Evolutionary conservation across 345 rosid genomes (phyloP).

Genomic region (Euphorbia lathyris): DNA sequence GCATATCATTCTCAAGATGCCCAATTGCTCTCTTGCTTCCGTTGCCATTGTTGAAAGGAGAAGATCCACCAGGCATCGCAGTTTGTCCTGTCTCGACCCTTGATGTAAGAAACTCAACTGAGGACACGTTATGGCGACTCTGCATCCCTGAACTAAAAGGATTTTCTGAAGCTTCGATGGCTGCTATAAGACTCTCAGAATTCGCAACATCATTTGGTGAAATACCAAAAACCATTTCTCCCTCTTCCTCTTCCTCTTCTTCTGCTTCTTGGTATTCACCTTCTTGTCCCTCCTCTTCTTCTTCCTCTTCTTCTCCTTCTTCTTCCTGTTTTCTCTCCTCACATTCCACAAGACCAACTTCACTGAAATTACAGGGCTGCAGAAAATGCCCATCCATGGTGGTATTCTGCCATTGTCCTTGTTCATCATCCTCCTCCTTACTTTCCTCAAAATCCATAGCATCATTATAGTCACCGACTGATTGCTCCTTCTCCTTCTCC

Average conservation of each 20-base stretch:
- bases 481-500: conserved; percentile 9
- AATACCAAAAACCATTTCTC: conserved; percentile 42
- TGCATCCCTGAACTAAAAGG: conserved; percentile 56
- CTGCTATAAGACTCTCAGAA: conserved; percentile 59
- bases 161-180: conserved; percentile 51
- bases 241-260: conserved; percentile 38
- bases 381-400: conserved; percentile 40
- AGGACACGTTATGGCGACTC: conserved; percentile 36
- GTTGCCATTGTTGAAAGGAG: conserved; percentile 42
- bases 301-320: conserved; percentile 32
- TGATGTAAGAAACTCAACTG: conserved; percentile 57
- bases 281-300: conserved; percentile 32
- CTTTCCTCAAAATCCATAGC: conserved; percentile 47
- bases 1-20: conserved; percentile 40
- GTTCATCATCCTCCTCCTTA: conserved; percentile 35
- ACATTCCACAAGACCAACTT: conserved; percentile 12
- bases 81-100: conserved; percentile 44
- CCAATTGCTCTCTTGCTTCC: conserved; percentile 60
- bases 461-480: conserved; percentile 20
- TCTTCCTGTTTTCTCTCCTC: conserved; percentile 24
- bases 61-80: conserved; percentile 45
- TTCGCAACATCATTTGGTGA: conserved; percentile 37
- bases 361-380: conserved; percentile 39
- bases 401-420: conserved; percentile 40
- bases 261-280: conserved; percentile 38